Conservation (phyloP, 2,329 filamentous ascomycete species). For the Didymella sp. region DNA sequence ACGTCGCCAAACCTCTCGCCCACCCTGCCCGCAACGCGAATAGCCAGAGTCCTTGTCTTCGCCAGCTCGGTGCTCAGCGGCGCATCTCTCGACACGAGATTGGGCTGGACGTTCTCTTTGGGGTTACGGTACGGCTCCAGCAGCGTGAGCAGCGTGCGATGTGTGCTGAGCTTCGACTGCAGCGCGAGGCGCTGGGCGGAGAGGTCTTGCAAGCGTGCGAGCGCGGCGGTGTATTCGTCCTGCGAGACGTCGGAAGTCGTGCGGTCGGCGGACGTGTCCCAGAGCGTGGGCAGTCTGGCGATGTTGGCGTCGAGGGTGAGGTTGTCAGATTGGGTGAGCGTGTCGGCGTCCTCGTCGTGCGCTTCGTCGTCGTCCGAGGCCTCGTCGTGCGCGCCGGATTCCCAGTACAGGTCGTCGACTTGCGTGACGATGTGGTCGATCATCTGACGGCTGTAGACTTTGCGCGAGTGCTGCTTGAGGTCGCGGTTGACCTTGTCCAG, state of each 20-base stretch:
- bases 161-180: slow-evolving; percentile 57
- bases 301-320: slow-evolving; percentile 46
- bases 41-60: slow-evolving; percentile 66
- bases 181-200: slow-evolving; percentile 58
- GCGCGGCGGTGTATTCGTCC: slow-evolving; percentile 48
- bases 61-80: slow-evolving; percentile 71
- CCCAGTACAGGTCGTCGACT: slow-evolving; percentile 70
- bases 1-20: slow-evolving; percentile 40
- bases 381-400: slow-evolving; percentile 51
- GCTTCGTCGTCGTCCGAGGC: slow-evolving; percentile 24
- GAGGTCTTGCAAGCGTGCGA: slow-evolving; percentile 57
- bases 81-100: slow-evolving; percentile 70
- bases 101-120: slow-evolving; percentile 63
- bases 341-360: slow-evolving; percentile 49
- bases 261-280: slow-evolving; percentile 34
- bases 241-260: slow-evolving; percentile 26
- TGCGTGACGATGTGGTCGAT: slow-evolving; percentile 75
- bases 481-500: slow-evolving; percentile 67
- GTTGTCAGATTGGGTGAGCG: slow-evolving; percentile 40
- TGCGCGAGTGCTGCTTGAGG: slow-evolving; percentile 69
- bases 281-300: slow-evolving; percentile 40
- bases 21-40: slow-evolving; percentile 48
- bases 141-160: slow-evolving; percentile 57
- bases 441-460: slow-evolving; percentile 72
- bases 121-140: slow-evolving; percentile 62